Conservation (phyloP, 73 alveolate species). For the Paramecium biaurelia region DNA sequence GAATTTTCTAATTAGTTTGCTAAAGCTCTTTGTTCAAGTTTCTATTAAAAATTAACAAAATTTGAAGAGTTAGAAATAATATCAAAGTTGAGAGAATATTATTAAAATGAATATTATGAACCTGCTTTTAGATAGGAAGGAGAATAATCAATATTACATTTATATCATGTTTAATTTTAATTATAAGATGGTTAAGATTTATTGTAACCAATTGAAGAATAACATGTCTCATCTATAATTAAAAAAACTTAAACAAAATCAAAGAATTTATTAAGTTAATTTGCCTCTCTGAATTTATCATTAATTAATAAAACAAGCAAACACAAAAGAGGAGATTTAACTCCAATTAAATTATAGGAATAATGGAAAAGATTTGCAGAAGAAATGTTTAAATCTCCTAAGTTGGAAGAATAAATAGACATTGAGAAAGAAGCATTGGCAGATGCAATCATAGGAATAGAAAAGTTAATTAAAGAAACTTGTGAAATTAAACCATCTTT, state of each 20-base stretch:
- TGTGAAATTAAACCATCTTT: conserved; percentile 17
- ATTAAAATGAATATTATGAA: neutral
- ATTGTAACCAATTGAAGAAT: neutral
- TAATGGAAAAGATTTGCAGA: neutral
- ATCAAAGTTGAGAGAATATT: neutral
- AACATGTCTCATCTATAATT: neutral
- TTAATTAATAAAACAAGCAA: neutral
- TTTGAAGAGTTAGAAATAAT: neutral
- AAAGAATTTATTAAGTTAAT: neutral
- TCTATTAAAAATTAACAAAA: neutral
- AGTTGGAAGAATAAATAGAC: neutral
- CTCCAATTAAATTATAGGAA: neutral
- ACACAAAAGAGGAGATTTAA: neutral
- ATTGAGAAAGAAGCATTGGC: conserved; percentile 16
- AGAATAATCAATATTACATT: neutral
- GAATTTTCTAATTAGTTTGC: neutral
- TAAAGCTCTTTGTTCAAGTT: neutral
- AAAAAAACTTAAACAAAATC: neutral
- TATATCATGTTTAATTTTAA: neutral
- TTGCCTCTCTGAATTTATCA: neutral
- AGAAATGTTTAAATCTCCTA: neutral
- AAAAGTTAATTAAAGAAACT: neutral
- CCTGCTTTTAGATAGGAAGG: neutral
- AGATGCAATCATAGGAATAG: conserved; percentile 3
- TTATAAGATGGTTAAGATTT: neutral